Base-by-base conservation (phyloP, 2,329 filamentous ascomycete species). In the Penicillium italicum region DNA sequence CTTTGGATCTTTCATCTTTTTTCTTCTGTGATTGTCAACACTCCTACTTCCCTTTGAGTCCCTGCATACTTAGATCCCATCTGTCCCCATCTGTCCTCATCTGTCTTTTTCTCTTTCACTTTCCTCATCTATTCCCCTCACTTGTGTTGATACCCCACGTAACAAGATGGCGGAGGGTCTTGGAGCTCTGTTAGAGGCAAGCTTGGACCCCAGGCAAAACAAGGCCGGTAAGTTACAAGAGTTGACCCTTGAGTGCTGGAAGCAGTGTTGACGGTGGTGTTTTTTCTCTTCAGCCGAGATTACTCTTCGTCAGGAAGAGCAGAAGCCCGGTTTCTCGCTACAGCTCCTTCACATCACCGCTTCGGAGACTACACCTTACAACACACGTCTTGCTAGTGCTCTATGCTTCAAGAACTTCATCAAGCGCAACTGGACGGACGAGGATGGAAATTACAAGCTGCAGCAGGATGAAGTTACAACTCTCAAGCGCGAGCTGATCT, bases 351-450 rank as follows among this genome's bases (percentile, higher is more conserved):
- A 93, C 67, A 95, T 97, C 70, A 91, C 96, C 67, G 90, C 89
- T 61, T 85, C 88, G 63, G 84, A 86, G 55, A 79, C 82, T 40
- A 84, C 88, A 61, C 86, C 90, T 38, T 77, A 81, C 62, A 93
- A 90, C 67, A 94, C 90, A 58, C 87, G 94, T 60, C 85, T 99
- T 40, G 85, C 93, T 7, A 90, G 89, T 67, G 90, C 94, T 28
- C 82, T 99, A 57, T 94, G 90, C 79, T 99, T 99, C 84, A 99
- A 99, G 78, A 99, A 99, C 79, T 96, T 96, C 75, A 91, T 99
- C 70, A 89, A 89, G 74, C 85, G 89, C 71, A 94, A 91, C 80
- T 99, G 95, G 85, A 90, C 91, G 80, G 90, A 97, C 74, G 93
- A 96, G 71, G 90, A 97, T 76, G 92, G 94, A 70, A 88, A 89